phyloP scores from a whole-genome alignment of 2,329 filamentous ascomycete genomes.

The Fusarium domesticum region DNA sequence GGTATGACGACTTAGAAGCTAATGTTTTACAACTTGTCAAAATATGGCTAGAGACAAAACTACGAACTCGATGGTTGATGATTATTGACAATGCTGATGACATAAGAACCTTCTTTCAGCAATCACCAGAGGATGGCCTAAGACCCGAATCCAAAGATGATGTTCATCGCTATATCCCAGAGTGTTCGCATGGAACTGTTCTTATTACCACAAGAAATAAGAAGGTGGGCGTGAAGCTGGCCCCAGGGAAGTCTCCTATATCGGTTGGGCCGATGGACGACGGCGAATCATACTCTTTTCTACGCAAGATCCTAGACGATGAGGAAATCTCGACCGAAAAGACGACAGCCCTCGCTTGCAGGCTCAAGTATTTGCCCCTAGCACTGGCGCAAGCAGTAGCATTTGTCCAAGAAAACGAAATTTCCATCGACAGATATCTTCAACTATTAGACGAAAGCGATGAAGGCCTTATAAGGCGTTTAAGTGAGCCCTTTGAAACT shows the following conservation, averaged over 20 bases:
- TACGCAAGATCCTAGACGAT: constrained; percentile 16
- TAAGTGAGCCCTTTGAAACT: constrained; percentile 33
- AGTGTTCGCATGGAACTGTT: constrained; percentile 30
- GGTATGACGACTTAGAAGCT: constrained; percentile 21
- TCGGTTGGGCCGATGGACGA: constrained; percentile 31
- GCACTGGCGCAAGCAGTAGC: constrained; percentile 36
- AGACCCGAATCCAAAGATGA: rapidly evolving
- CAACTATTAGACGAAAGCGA: constrained; percentile 19
- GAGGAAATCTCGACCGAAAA: not conserved
- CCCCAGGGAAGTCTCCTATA: constrained; percentile 19
- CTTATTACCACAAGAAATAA: constrained; percentile 37
- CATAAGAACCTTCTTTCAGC: constrained; percentile 13
- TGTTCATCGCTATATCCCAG: constrained; percentile 20
- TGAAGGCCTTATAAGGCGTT: constrained; percentile 14
- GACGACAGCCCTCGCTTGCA: constrained; percentile 19
- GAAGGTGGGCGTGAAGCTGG: constrained; percentile 27
- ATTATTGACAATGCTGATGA: constrained; percentile 24
- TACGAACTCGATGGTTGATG: constrained; percentile 13
- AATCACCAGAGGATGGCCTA: rapidly evolving
- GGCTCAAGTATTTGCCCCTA: constrained; percentile 33
- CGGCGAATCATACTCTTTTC: constrained; percentile 24
- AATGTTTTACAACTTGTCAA: constrained; percentile 28
- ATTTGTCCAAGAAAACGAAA: constrained; percentile 33
- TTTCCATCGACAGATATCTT: constrained; percentile 28
- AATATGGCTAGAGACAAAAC: constrained; percentile 29